Conservation (phyloP, 2,329 filamentous ascomycete genomes). For the Neopestalotiopsis clavispora region DNA sequence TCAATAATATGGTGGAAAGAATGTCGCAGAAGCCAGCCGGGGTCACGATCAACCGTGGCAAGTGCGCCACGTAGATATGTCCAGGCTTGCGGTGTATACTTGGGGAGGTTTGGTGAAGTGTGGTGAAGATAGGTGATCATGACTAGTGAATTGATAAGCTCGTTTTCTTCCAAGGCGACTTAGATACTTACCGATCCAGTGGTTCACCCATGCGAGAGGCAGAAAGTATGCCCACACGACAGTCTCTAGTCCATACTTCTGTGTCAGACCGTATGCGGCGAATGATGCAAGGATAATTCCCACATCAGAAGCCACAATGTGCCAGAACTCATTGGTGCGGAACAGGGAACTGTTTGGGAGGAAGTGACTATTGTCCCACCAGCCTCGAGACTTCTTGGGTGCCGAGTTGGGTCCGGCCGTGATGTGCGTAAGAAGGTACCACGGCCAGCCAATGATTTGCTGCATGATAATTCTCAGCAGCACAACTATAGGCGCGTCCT, state of each 20-base stretch:
- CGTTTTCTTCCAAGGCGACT: neutral
- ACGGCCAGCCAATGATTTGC: constrained; percentile 67
- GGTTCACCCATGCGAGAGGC: constrained; percentile 72
- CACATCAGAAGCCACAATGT: constrained; percentile 62
- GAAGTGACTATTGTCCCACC: constrained; percentile 58
- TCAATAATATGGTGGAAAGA: constrained; percentile 70
- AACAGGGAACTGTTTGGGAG: constrained; percentile 64
- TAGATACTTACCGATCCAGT: constrained; percentile 63
- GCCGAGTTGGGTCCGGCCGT: constrained; percentile 51
- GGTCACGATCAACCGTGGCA: constrained; percentile 66
- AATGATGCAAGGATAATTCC: constrained; percentile 56
- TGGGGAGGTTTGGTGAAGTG: constrained; percentile 50
- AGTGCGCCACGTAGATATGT: constrained; percentile 65
- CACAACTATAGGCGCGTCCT: constrained; percentile 64
- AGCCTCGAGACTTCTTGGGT: constrained; percentile 43
- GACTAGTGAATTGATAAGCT: constrained; percentile 45
- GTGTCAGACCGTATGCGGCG: constrained; percentile 55
- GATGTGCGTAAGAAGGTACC: constrained; percentile 65
- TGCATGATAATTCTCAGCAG: constrained; percentile 59
- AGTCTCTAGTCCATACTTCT: constrained; percentile 57
- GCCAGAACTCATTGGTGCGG: constrained; percentile 56
- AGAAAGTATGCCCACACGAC: constrained; percentile 63
- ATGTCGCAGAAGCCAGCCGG: constrained; percentile 65
- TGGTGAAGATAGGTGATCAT: constrained; percentile 78
- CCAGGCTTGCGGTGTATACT: constrained; percentile 62